phyloP scores from a whole-genome alignment of 2,329 filamentous ascomycete species.

The Neonectria punicea region DNA sequence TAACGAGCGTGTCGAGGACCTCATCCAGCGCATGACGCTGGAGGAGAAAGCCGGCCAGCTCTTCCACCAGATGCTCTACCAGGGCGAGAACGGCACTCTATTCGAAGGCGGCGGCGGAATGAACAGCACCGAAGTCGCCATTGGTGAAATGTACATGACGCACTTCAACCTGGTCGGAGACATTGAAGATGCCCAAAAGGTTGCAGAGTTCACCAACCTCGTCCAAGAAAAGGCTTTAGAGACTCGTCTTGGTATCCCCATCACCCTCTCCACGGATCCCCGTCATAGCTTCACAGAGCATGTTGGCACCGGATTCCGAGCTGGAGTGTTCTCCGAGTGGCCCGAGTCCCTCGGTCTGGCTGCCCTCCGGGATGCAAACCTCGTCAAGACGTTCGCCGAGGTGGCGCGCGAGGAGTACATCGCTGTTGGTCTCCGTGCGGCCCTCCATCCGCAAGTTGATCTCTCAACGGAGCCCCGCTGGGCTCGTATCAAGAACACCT shows the following conservation, averaged over 20 bases:
- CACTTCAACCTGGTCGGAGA: slow-evolving; percentile 60
- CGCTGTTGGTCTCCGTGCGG: slow-evolving; percentile 54
- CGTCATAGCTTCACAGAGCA: slow-evolving; percentile 57
- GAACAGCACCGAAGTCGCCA: slow-evolving; percentile 25
- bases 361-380: slow-evolving; percentile 55
- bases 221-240: slow-evolving; percentile 55
- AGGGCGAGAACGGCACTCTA: slow-evolving; percentile 40
- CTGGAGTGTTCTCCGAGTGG: slow-evolving; percentile 61
- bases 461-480: slow-evolving; percentile 62
- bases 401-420: slow-evolving; percentile 59
- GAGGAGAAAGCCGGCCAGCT: slow-evolving; percentile 61
- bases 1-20: slow-evolving; percentile 59
- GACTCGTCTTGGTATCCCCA: slow-evolving; percentile 59
- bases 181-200: slow-evolving; percentile 49
- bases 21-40: slow-evolving; percentile 57
- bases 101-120: slow-evolving; percentile 19
- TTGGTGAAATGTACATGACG: slow-evolving; percentile 43
- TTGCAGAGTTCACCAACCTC: slow-evolving; percentile 54
- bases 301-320: slow-evolving; percentile 54
- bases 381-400: slow-evolving; percentile 59
- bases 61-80: slow-evolving; percentile 52
- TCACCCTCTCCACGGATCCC: slow-evolving; percentile 60
- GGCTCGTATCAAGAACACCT: slow-evolving; percentile 57
- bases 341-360: slow-evolving; percentile 62
- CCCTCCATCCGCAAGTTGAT: slow-evolving; percentile 63